Conservation (phyloP, 345 rosid species). For the Bruguiera gymnorhiza region DNA sequence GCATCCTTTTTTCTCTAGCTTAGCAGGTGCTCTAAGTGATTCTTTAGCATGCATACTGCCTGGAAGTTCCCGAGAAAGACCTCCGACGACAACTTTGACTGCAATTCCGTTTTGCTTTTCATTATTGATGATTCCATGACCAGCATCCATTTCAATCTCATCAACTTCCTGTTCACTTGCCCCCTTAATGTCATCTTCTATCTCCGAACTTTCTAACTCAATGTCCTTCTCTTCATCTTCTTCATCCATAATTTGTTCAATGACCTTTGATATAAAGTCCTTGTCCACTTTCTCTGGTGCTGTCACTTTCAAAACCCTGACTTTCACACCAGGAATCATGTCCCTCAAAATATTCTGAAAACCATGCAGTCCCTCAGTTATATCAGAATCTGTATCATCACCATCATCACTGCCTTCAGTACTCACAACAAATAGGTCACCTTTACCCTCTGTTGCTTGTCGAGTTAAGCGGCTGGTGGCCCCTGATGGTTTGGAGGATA, state of each 20-base stretch:
- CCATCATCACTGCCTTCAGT: conserved; percentile 61
- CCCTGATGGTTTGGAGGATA: conserved; percentile 41
- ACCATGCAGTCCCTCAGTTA: conserved; percentile 66
- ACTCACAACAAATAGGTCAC: conserved; percentile 47
- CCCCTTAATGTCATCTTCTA: conserved; percentile 48
- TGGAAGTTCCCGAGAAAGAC: conserved; percentile 59
- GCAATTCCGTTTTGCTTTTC: conserved; percentile 62
- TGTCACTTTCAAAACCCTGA: conserved; percentile 83
- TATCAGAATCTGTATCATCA: conserved; percentile 61
- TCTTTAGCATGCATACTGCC: conserved; percentile 46
- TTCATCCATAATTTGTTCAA: conserved; percentile 75
- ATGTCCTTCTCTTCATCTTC: conserved; percentile 64
- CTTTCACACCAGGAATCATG: conserved; percentile 82
- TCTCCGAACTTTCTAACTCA: conserved; percentile 58
- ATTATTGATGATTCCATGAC: conserved; percentile 47
- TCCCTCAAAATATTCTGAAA: conserved; percentile 70
- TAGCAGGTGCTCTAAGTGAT: conserved; percentile 72
- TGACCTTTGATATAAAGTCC: conserved; percentile 84
- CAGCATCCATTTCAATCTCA: conserved; percentile 52
- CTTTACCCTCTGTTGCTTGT: conserved; percentile 50
- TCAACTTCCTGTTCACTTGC: conserved; percentile 56
- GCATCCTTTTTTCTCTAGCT: conserved; percentile 53
- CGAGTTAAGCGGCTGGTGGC: conserved; percentile 40
- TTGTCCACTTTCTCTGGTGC: conserved; percentile 68
- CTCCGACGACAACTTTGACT: conserved; percentile 72